Base-by-base conservation (phyloP, 2,329 filamentous ascomycete genomes). In the Moelleriella libera region DNA sequence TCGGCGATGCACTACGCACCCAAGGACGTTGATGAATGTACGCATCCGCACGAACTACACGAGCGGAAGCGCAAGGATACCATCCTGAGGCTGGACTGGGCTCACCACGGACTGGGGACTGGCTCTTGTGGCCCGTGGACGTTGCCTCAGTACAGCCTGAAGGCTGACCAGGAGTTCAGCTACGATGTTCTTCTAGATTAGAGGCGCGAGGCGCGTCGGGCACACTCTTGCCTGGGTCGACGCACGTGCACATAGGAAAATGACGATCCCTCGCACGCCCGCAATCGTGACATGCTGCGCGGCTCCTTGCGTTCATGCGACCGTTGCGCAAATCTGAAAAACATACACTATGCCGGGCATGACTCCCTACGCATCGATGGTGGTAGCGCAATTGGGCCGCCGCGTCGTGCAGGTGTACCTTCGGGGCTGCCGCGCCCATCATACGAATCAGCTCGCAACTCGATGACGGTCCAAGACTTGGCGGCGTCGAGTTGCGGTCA, bases 101-200 rank as follows among this genome's bases (percentile, higher is more conserved):
- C 64, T 52, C 78, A 83, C 60, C 78, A 82, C 57, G 80, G 79
- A 0, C 54, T 83, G 32, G 79, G 79, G 0, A 80, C 75, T 8
- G 79, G 72, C 6, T 78, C 73, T 45, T 83, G 79, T 60, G 79
- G 79, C 29, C 77, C 77, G 0, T 70, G 70, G 48, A 76, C 73
- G 21, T 50, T 75, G 60, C 65, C 66, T 4, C 47, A 69, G 58
- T 74, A 76, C 55, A 63, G 67, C 51, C 60, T 76, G 12, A 57
- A 57, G 54, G 64, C 63, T 30, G 59, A 63, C 48, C 57, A 56
- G 43, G 64, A 67, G 50, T 73, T 70, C 53, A 63, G 69, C 46
- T 61, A 68, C 32, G 68, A 71, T 57, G 45, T 74, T 28, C 43
- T 72, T 11, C 49, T 74, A 44, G 69, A 73, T 49, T 72, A 50